Evolutionary conservation across 192 early-diverging fungal genomes (phyloP).

Genomic region (Backusella circina): DNA sequence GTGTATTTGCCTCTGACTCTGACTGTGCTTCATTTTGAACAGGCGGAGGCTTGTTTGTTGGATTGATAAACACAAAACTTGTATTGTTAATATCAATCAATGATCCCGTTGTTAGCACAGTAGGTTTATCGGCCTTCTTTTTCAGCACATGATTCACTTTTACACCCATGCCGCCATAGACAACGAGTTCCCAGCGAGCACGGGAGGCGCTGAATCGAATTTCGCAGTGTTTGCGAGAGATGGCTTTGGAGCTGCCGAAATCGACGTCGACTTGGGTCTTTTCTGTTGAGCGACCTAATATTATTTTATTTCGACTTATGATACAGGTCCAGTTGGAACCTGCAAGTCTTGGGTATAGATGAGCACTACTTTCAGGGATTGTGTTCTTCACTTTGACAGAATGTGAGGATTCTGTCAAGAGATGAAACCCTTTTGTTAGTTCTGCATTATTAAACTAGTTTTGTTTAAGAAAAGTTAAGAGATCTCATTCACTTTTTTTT

Average conservation of each 20-base stretch:
- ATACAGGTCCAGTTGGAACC: conserved; percentile 32
- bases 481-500: not conserved
- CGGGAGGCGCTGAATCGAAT: conserved; percentile 16
- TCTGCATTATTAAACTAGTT: conserved; percentile 4
- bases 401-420: not conserved
- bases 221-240: conserved; percentile 31
- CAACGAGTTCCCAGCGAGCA: conserved; percentile 24
- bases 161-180: conserved; percentile 29
- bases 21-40: not conserved
- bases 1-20: not conserved
- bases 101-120: conserved; percentile 17
- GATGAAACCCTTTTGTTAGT: conserved; percentile 3
- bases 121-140: conserved; percentile 12
- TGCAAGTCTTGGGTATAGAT: conserved; percentile 26
- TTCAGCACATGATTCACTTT: conserved; percentile 25
- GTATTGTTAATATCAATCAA: not conserved
- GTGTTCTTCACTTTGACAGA: conserved; percentile 10
- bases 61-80: conserved; percentile 3
- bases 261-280: conserved; percentile 15
- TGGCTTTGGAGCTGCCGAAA: conserved; percentile 23
- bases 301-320: conserved; percentile 11
- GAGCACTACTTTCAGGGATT: conserved; percentile 9
- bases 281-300: conserved; percentile 19
- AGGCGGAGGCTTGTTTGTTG: not conserved
- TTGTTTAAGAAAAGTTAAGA: too few relatives aligned